A percentile compares a stretch with the other conserved stretches of the same genome.
Evolutionary conservation across 1,284 basidiomycete genomes (phyloP).

Genomic region (Puccinia brachypodii): DNA sequence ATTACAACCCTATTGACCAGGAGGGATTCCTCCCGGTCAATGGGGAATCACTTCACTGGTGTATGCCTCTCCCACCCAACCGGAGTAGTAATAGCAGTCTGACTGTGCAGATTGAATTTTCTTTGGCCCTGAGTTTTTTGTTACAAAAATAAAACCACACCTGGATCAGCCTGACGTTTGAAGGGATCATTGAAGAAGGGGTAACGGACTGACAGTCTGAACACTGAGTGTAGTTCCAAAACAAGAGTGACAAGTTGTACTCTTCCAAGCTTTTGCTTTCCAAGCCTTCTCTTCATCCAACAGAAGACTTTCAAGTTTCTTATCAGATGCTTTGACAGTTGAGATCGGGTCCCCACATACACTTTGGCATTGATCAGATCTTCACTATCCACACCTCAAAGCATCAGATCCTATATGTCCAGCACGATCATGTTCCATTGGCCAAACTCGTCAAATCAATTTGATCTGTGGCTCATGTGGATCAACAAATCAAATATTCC

Average conservation of each 20-base stretch:
- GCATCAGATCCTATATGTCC: slow-evolving; percentile 84
- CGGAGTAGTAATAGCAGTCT: slow-evolving; percentile 74
- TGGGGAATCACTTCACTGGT: no score
- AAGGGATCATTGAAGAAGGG: not conserved
- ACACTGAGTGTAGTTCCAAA: slow-evolving; percentile 90
- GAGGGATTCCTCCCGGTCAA: no score
- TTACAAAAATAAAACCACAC: not conserved
- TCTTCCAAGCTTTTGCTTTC: slow-evolving; percentile 60
- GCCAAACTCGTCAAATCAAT: slow-evolving; percentile 72
- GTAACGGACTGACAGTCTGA: slow-evolving; percentile 58
- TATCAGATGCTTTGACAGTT: slow-evolving; percentile 42
- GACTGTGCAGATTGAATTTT: slow-evolving; percentile 71
- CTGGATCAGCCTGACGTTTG: not conserved
- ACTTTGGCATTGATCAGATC: slow-evolving; percentile 60
- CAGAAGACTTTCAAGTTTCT: slow-evolving; percentile 61
- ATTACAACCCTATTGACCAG: no score
- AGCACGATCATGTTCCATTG: slow-evolving; percentile 81
- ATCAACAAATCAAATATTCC: slow-evolving; percentile 75
- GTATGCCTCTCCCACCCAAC: no score
- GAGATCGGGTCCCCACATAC: slow-evolving; percentile 48
- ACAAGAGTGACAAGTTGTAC: slow-evolving; percentile 78
- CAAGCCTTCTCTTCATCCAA: slow-evolving; percentile 69
- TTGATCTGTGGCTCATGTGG: slow-evolving; percentile 71
- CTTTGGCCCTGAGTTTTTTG: slow-evolving; percentile 56
- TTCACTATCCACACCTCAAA: slow-evolving; percentile 70